Conservation (phyloP, 805 yeast genomes). For the Starmerella sp. region DNA sequence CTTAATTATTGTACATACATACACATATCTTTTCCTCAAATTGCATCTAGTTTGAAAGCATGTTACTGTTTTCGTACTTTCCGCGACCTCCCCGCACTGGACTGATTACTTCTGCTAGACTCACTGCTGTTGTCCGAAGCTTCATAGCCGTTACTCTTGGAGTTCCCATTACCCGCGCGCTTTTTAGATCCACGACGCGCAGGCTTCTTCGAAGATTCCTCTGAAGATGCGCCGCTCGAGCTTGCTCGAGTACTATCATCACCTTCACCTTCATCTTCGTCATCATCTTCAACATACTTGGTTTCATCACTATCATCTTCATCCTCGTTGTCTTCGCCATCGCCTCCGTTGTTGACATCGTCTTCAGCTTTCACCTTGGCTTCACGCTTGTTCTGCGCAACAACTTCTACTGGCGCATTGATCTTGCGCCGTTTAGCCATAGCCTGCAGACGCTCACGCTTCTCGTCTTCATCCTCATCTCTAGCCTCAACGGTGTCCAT, state of each 20-base stretch:
- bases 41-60: not conserved
- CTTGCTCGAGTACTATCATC: too few species aligned
- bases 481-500: constrained; percentile 30
- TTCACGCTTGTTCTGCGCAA: not conserved
- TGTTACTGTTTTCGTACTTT: not conserved
- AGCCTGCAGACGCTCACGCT: not conserved
- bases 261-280: too few species aligned
- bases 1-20: constrained; percentile 4
- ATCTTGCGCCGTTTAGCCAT: not conserved
- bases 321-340: not conserved
- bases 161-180: too few species aligned
- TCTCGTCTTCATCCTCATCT: constrained; percentile 1
- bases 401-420: not conserved
- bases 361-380: not conserved
- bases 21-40: not conserved
- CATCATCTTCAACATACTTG: too few species aligned
- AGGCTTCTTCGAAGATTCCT: too few species aligned
- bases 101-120: too few species aligned
- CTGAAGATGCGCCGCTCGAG: too few species aligned
- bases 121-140: too few species aligned
- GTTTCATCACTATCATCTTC: not conserved
- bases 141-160: too few species aligned
- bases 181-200: too few species aligned
- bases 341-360: not conserved
- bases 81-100: too few species aligned